phyloP scores from a whole-genome alignment of 192 early-diverging fungal genomes.

The Hyaloraphidium curvatum region DNA sequence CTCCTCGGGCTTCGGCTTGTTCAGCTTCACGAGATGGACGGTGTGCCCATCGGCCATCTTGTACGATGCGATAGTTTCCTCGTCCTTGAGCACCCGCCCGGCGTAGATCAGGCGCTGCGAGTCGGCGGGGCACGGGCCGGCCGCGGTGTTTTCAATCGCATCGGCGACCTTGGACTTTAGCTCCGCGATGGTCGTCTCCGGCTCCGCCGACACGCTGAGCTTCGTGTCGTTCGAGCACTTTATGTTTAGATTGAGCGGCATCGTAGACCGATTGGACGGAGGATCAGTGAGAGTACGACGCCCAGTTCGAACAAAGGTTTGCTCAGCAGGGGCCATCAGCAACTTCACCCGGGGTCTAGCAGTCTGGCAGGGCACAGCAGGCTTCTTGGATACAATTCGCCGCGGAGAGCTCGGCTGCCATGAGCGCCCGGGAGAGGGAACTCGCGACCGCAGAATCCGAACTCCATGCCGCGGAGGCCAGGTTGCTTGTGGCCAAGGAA shows the following conservation, averaged over 20 bases:
- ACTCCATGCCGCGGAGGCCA: no score
- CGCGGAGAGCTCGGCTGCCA: no score
- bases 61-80: constrained; percentile 49
- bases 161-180: constrained; percentile 59
- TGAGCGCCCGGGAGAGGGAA: no score
- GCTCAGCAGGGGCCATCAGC: no score
- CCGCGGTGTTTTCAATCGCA: constrained; percentile 20
- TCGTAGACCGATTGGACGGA: no score
- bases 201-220: constrained; percentile 38
- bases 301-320: no score
- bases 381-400: no score
- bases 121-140: constrained; percentile 22
- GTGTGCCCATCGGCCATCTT: constrained; percentile 75
- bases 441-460: no score
- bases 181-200: constrained; percentile 37
- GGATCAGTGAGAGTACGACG: no score
- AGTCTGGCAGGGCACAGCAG: no score
- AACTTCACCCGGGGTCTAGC: no score
- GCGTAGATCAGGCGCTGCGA: constrained; percentile 81
- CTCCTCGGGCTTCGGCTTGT: constrained; percentile 17
- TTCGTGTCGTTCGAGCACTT: constrained; percentile 56
- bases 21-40: constrained; percentile 75
- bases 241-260: constrained; percentile 41
- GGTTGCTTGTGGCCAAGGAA: no score
- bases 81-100: constrained; percentile 85